Conservation (phyloP, 2,329 filamentous ascomycete species). For the Thelonectria blattea region DNA sequence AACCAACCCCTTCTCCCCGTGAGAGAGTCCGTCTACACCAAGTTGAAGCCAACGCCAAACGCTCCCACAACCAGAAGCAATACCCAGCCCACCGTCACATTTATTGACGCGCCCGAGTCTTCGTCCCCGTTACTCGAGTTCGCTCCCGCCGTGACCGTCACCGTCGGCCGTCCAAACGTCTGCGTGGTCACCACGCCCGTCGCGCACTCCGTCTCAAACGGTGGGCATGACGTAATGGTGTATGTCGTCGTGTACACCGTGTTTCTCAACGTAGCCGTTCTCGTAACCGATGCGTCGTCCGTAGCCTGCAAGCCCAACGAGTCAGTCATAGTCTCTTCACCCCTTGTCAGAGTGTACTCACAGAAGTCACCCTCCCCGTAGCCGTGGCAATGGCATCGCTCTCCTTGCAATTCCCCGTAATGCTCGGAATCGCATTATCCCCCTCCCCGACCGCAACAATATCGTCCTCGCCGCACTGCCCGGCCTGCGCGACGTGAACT, state of each 20-base stretch:
- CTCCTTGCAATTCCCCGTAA: conserved; percentile 45
- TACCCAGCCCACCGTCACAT: conserved; percentile 23
- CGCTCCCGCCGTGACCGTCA: conserved; percentile 32
- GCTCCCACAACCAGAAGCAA: conserved; percentile 29
- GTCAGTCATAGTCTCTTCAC: background rate
- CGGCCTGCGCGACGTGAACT: conserved; percentile 50
- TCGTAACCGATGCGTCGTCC: background rate
- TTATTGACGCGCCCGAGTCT: conserved; percentile 28
- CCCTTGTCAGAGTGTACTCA: conserved; percentile 7
- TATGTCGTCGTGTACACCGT: conserved; percentile 34
- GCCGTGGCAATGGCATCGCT: conserved; percentile 30
- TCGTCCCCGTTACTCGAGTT: conserved; percentile 19
- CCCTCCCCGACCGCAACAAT: conserved; percentile 46
- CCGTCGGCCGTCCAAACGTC: conserved; percentile 29
- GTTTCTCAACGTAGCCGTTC: conserved; percentile 22
- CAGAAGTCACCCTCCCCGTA: background rate
- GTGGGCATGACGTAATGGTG: conserved; percentile 38
- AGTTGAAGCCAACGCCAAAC: conserved; percentile 33
- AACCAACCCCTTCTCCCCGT: background rate
- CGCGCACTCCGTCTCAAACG: conserved; percentile 30
- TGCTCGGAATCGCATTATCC: conserved; percentile 40
- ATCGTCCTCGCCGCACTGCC: conserved; percentile 47
- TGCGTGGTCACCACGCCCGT: conserved; percentile 38
- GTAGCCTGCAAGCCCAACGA: background rate
- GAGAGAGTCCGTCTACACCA: conserved; percentile 31